Percentiles rank a stretch among this genome's conserved stretches.
These are phyloP conservation scores for Aspergillus cejpii DNA, from an alignment of 2,329 filamentous ascomycete species.

Conservation along the genomic window DNA sequence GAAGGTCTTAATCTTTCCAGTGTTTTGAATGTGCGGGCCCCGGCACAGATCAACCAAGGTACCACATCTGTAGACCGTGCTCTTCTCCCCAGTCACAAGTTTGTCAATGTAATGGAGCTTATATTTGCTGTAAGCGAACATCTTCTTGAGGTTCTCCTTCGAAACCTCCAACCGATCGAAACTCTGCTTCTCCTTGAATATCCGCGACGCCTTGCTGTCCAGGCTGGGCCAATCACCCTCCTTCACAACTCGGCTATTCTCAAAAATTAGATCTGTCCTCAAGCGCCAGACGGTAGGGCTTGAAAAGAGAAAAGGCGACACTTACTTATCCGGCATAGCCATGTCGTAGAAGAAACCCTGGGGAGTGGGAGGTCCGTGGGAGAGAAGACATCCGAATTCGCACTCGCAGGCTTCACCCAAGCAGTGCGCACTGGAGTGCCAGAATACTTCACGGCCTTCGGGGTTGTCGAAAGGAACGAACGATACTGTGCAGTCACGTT, in stretches of 20 bases:
- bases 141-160: slow-evolving; percentile 86
- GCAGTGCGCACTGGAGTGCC: slow-evolving; percentile 93
- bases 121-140: slow-evolving; percentile 98
- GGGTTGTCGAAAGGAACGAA: slow-evolving; percentile 72
- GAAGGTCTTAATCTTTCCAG: slow-evolving; percentile 88
- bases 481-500: slow-evolving; percentile 78
- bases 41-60: slow-evolving; percentile 92
- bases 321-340: slow-evolving; percentile 63
- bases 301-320: slow-evolving; percentile 16
- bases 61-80: slow-evolving; percentile 90
- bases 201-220: slow-evolving; percentile 70
- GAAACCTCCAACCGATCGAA: slow-evolving; percentile 85
- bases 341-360: slow-evolving; percentile 98
- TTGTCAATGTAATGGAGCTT: slow-evolving; percentile 96
- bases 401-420: slow-evolving; percentile 92
- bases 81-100: slow-evolving; percentile 85
- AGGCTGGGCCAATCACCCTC: slow-evolving; percentile 76
- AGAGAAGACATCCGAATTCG: slow-evolving; percentile 83
- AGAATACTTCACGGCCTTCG: slow-evolving; percentile 88
- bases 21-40: slow-evolving; percentile 90
- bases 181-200: slow-evolving; percentile 93
- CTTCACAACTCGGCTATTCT: slow-evolving; percentile 55
- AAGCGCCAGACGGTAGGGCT: background rate
- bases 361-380: slow-evolving; percentile 85
- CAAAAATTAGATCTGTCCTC: slow-evolving; percentile 13